Evolutionary conservation across 2,329 filamentous ascomycete species (phyloP), one percentile per base, ranked within the genome.

Genomic region (Elsinoe arachidis): DNA sequence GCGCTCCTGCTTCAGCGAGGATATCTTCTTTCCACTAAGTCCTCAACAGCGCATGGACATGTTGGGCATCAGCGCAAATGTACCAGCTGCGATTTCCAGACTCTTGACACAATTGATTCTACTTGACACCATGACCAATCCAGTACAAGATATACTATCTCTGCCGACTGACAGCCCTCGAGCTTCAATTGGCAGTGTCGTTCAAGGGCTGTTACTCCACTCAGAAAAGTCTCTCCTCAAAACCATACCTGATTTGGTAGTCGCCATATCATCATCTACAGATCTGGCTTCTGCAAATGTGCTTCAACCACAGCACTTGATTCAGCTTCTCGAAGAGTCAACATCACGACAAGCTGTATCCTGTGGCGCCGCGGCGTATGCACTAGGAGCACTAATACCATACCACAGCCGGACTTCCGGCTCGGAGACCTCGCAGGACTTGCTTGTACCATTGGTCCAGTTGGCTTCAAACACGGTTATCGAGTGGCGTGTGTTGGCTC

Each of bases 401-500:
- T 46, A 5, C 14, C 5, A 23, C 41, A 9, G 21, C 9, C n/a
- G 10, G 14, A 5, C 2, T 11, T 39, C 23, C 41, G 41, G 38
- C 63, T 64, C 21, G 12, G 23, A 65, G 65, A 49, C 56, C 41
- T 58, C 11, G 12, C 17, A 44, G 35, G 49, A 44, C 14, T 70
- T 73, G 3, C 61, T 75, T 4, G 61, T 66, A 2, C 66, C 65
- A 4, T 62, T 78, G 14, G 67, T 68, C 0, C 66, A 19, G 12
- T 55, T 70, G 1, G 57, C 62, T 30, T 54, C 47, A 6, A 63
- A 63, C 5, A 55, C 69, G 10, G 71, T 70, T 12, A 72, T 77
- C 3, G 74, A 78, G 55, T 74, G 74, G 60, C 66, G 76, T n/a
- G 71, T 73, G 6, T 65, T 74, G 3, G 73, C 73, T 34, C 60